Evolutionary conservation across 495 filamentous ascomycete species (phyloP).

Genomic region (Hyaloscypha bicolor): DNA sequence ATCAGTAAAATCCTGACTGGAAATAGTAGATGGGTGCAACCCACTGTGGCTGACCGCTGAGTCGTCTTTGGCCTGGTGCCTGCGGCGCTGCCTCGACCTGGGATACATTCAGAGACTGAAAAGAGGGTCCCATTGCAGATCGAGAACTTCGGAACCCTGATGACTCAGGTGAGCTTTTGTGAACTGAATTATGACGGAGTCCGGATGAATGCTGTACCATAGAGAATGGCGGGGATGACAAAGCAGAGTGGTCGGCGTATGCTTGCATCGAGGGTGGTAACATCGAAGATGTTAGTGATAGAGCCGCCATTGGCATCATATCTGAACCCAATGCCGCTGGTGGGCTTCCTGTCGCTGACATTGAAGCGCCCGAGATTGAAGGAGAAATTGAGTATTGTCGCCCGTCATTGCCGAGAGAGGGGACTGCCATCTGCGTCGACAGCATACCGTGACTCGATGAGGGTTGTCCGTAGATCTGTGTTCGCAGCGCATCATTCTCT

Average conservation of each 20-base stretch:
- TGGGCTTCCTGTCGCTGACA: constrained; percentile 32
- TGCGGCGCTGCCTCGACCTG: constrained; percentile 21
- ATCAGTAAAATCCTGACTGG: background rate
- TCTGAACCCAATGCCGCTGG: constrained; percentile 31
- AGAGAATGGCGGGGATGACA: constrained; percentile 35
- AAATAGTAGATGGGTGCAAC: background rate
- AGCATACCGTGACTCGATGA: constrained; percentile 26
- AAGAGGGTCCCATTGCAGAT: constrained; percentile 35
- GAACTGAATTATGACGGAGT: constrained; percentile 32
- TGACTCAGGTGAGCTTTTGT: constrained; percentile 37
- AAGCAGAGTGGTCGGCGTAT: constrained; percentile 28
- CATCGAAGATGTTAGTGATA: constrained; percentile 35
- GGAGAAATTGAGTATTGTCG: constrained; percentile 34
- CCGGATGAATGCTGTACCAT: constrained; percentile 36
- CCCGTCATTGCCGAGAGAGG: constrained; percentile 17
- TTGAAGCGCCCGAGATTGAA: constrained; percentile 31
- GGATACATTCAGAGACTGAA: constrained; percentile 33
- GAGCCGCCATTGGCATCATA: constrained; percentile 34
- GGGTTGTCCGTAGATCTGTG: constrained; percentile 34
- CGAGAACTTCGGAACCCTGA: constrained; percentile 36
- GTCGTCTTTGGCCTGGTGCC: constrained; percentile 2
- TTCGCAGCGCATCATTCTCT: constrained; percentile 38
- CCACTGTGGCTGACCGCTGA: constrained; percentile 15
- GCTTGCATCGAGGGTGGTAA: constrained; percentile 28
- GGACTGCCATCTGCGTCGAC: constrained; percentile 17